Evolutionary conservation across 805 yeast genomes (phyloP).

Genomic region (Nakazawaea ambrosiae): DNA sequence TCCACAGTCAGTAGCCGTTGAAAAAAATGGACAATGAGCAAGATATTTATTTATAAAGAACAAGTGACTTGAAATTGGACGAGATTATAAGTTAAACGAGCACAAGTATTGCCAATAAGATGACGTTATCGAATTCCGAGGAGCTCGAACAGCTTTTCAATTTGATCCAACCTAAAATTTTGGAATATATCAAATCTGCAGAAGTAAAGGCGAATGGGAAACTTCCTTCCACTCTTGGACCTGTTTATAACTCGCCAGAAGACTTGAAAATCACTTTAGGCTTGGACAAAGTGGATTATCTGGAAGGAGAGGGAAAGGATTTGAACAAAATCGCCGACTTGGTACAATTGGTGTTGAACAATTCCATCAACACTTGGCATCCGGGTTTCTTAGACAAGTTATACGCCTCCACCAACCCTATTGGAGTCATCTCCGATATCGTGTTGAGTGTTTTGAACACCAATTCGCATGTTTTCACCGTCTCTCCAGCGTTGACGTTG

Average conservation of each 20-base stretch:
- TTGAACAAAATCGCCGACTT: conserved; percentile 33
- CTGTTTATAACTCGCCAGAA: conserved; percentile 39
- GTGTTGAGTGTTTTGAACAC: conserved; percentile 67
- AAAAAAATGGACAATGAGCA: background rate
- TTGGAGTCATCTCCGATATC: conserved; percentile 71
- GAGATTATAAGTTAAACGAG: no score
- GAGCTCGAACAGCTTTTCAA: conserved; percentile 32
- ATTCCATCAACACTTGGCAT: conserved; percentile 82
- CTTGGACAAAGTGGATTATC: conserved; percentile 18
- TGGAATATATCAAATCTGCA: conserved; percentile 43
- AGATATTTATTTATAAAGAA: conserved; percentile 24
- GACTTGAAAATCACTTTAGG: conserved; percentile 31
- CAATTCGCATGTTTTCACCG: conserved; percentile 80
- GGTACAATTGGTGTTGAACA: conserved; percentile 50
- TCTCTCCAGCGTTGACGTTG: conserved; percentile 71
- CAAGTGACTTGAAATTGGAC: no score
- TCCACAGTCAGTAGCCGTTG: no score
- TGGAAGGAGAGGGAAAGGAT: conserved; percentile 30
- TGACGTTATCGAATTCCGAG: no score
- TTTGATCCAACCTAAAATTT: conserved; percentile 42
- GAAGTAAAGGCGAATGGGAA: conserved; percentile 21
- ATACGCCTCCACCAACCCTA: conserved; percentile 81
- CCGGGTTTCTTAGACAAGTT: conserved; percentile 80
- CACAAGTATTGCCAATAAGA: no score
- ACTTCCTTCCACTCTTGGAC: conserved; percentile 40